These are phyloP conservation scores for Stromatinia cepivora DNA, from an alignment of 2,329 filamentous ascomycete species.

Conservation along the genomic window DNA sequence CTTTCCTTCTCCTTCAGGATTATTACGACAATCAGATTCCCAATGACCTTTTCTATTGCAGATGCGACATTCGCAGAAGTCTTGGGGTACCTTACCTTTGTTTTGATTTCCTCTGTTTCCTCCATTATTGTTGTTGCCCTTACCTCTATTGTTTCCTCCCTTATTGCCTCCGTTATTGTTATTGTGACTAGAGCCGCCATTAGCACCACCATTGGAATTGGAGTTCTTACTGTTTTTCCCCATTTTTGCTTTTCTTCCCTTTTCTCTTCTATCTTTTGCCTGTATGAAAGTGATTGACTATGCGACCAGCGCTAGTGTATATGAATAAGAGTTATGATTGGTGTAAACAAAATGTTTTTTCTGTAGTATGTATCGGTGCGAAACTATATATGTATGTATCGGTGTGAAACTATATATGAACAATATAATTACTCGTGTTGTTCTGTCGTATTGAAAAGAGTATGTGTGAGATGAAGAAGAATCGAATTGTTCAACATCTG, in stretches of 20 bases:
- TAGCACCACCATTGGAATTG: not conserved
- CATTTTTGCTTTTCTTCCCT: not conserved
- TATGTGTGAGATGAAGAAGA: not conserved
- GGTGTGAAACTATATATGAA: not conserved
- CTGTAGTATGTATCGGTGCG: not conserved
- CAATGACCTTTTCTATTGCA: constrained; percentile 10
- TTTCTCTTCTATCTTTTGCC: not conserved
- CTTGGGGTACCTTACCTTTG: not conserved
- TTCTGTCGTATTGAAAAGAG: not conserved
- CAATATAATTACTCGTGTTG: not conserved
- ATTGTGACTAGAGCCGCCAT: not conserved
- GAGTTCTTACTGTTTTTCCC: not conserved
- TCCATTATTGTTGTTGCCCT: not conserved
- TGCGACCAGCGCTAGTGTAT: not conserved
- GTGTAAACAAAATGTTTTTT: not conserved
- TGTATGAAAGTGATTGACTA: not conserved
- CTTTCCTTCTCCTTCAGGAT: not conserved
- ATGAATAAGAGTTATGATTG: not conserved
- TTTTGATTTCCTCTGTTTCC: not conserved
- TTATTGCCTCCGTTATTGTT: not conserved
- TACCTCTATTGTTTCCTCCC: not conserved
- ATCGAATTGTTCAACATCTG: constrained; percentile 1
- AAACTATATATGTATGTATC: not conserved
- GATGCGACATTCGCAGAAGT: constrained; percentile 3
- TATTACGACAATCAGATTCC: constrained; percentile 12